Evolutionary conservation across 2,329 filamentous ascomycete species (phyloP), one percentile per base, ranked within the genome.

Genomic region (Phialophora tarda): DNA sequence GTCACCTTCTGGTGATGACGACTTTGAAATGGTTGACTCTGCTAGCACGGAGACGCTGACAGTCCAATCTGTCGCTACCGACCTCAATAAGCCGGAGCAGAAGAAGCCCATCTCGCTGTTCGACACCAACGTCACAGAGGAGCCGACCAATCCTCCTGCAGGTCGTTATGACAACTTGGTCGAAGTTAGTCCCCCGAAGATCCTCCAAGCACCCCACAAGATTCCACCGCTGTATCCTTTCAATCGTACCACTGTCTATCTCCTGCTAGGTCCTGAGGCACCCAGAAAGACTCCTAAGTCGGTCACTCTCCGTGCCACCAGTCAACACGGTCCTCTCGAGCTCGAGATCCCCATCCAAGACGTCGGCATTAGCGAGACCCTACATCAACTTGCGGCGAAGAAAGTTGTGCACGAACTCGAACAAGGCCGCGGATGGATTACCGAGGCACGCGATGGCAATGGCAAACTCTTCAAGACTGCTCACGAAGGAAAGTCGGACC

Each of bases 311-410:
- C 83, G 81, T 23, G 89, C 83, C 0, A 87, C 81, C 0, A 88
- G 83, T 3, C 68, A 75, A 0, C 80, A 86, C 41, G 87, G 88
- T 0, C 86, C 87, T 0, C 78, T 92, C 0, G 81, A 86, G 61
- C 82, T 91, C 4, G 83, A 86, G 50, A 88, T 93, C 12, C 88
- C 89, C 0, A 80, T 92, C 44, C 81, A 84, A 1, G 71, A 80
- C 2, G 75, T 86, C 0, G 70, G 80, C 0, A 74, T 78, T 34
- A 82, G 81, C 2, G 77, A 85, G 59, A 89, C 84, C 0, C 85
- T 92, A 50, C 90, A 92, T 74, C 88, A 90, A 71, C 85, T 93
- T 0, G 89, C 89, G 0, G 89, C 88, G 0, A 86, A 86, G 62
- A 91, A 89, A 74, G 87, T 87, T 1, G 82, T 89, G 17, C 81